Percentiles rank a stretch among this genome's conserved stretches.
phyloP scores from a whole-genome alignment of 306 rosid genomes.

The Comarum palustre region DNA sequence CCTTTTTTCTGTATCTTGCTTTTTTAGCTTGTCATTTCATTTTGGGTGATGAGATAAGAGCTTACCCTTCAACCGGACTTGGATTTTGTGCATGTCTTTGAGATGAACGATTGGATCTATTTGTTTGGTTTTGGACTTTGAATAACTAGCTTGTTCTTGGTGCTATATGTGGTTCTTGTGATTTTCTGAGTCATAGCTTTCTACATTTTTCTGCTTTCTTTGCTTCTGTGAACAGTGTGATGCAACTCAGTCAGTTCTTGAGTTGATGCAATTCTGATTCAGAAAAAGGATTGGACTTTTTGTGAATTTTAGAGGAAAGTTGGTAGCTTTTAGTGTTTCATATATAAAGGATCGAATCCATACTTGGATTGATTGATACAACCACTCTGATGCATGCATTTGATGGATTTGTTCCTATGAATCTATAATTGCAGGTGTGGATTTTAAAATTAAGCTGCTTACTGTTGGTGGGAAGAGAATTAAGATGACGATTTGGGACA shows the following conservation, averaged over 20 bases:
- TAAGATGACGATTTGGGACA: constrained; percentile 97
- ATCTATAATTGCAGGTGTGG: constrained; percentile 61
- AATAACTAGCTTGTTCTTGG: background rate
- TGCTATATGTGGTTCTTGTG: background rate
- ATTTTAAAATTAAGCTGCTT: constrained; percentile 87
- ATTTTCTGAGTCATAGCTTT: background rate
- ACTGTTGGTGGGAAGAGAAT: constrained; percentile 78
- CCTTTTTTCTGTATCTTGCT: background rate
- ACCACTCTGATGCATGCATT: background rate
- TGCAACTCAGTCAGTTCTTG: background rate
- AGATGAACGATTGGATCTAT: constrained; percentile 31
- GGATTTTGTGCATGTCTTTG: background rate
- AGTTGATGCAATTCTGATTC: background rate
- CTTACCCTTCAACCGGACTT: constrained; percentile 1
- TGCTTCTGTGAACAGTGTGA: background rate
- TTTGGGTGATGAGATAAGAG: background rate
- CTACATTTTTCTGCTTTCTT: background rate
- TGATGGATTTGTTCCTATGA: background rate
- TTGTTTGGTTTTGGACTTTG: constrained; percentile 8
- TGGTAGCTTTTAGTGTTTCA: background rate
- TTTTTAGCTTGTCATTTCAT: constrained; percentile 6
- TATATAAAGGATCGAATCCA: background rate
- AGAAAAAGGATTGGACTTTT: background rate
- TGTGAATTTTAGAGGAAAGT: background rate
- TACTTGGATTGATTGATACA: background rate